A percentile compares a stretch with the other conserved stretches of the same genome.
Evolutionary conservation across 768 basidiomycete species (phyloP).

Genomic region (Saitozyma sp.): DNA sequence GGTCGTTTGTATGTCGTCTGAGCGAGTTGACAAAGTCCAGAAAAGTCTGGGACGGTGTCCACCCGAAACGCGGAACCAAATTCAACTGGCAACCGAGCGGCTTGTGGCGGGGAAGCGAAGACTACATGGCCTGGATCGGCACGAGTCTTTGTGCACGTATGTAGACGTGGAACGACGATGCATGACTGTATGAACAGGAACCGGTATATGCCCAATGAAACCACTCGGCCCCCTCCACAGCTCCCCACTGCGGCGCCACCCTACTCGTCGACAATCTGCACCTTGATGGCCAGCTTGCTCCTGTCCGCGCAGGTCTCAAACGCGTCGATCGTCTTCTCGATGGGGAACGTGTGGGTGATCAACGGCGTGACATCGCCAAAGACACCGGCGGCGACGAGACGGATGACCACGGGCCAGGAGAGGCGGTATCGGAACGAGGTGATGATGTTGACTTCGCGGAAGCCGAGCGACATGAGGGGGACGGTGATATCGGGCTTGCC

Average conservation of each 20-base stretch:
- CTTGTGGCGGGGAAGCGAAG: too few species aligned
- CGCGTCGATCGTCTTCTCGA: constrained; percentile 32
- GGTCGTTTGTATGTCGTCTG: too few species aligned
- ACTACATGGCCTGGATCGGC: too few species aligned
- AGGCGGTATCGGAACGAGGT: constrained; percentile 34
- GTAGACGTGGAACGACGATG: too few species aligned
- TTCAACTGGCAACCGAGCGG: too few species aligned
- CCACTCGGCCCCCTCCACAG: too few species aligned
- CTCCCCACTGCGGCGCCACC: background rate
- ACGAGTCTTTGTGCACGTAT: too few species aligned
- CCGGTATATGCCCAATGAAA: too few species aligned
- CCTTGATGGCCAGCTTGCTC: constrained; percentile 40
- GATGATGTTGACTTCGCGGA: constrained; percentile 34
- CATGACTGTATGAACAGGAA: too few species aligned
- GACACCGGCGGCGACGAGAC: constrained; percentile 20
- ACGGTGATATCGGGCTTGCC: constrained; percentile 30
- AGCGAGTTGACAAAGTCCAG: too few species aligned
- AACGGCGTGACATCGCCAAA: constrained; percentile 26
- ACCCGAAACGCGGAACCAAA: too few species aligned
- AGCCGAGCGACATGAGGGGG: constrained; percentile 33
- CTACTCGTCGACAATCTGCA: constrained; percentile 26
- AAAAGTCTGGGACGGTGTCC: too few species aligned
- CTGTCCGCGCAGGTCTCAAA: constrained; percentile 40
- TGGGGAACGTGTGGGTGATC: constrained; percentile 33
- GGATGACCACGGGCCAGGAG: constrained; percentile 35